Percentiles rank a stretch among this genome's conserved stretches.
These are phyloP conservation scores for Aquilaria agallochum DNA, from an alignment of 441 rosid genomes.

Conservation along the genomic window DNA sequence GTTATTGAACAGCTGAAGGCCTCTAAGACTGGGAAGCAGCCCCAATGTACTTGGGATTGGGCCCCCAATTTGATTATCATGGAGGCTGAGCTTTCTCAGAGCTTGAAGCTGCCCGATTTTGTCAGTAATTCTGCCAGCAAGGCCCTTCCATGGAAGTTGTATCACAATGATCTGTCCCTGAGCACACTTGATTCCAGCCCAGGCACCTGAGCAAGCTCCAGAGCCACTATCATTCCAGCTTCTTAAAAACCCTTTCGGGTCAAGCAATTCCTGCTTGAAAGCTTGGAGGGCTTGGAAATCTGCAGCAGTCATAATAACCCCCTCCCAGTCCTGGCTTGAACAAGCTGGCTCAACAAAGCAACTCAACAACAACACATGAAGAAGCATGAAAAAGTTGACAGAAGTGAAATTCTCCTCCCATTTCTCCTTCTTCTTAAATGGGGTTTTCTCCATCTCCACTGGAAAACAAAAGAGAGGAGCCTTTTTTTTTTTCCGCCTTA, in stretches of 20 bases:
- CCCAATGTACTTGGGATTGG: conserved; percentile 57
- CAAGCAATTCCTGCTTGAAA: conserved; percentile 48
- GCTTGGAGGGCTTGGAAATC: conserved; percentile 66
- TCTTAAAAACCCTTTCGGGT: conserved; percentile 51
- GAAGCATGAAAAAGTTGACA: conserved; percentile 18
- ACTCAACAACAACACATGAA: conserved; percentile 16
- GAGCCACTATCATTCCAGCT: conserved; percentile 75
- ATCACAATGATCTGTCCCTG: conserved; percentile 67
- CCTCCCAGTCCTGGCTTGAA: conserved; percentile 56
- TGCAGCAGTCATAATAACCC: conserved; percentile 50
- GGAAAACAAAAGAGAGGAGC: neutral
- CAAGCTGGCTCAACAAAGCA: conserved; percentile 12
- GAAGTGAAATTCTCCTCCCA: conserved; percentile 18
- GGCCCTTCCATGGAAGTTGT: conserved; percentile 77
- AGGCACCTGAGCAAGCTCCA: conserved; percentile 72
- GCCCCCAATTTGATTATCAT: conserved; percentile 61
- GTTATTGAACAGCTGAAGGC: conserved; percentile 72
- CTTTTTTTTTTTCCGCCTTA: too few relatives aligned
- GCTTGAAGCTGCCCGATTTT: conserved; percentile 69
- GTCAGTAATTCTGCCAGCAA: conserved; percentile 69
- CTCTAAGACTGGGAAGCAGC: conserved; percentile 59
- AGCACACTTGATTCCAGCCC: conserved; percentile 79
- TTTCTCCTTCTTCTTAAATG: conserved; percentile 22
- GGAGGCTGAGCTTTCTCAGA: conserved; percentile 72
- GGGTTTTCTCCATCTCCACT: conserved; percentile 26